These are phyloP conservation scores for Hemerocallis citrina DNA, from an alignment of 106 monocot genomes.

Conservation along the genomic window DNA sequence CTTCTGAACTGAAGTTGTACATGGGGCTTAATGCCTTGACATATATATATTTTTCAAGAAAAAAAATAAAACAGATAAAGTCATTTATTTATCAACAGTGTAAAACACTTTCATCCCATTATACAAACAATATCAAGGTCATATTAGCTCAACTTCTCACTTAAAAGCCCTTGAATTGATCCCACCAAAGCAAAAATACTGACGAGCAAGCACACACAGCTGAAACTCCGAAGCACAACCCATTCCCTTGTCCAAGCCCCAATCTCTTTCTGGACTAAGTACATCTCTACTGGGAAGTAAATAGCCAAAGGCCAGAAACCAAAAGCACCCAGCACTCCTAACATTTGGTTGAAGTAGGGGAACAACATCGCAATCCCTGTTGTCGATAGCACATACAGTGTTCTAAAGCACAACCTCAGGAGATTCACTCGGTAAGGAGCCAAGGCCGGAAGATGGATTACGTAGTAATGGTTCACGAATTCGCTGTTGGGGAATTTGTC, in stretches of 20 bases:
- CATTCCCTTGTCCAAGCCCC: slow-evolving; percentile 24
- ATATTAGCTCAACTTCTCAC: slow-evolving; percentile 21
- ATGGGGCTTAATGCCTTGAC: too few species aligned
- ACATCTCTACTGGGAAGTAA: slow-evolving; percentile 59
- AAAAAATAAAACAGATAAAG: too few species aligned
- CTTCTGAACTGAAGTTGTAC: too few species aligned
- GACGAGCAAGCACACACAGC: slow-evolving; percentile 26
- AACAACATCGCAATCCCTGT: slow-evolving; percentile 30
- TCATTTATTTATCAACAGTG: too few species aligned
- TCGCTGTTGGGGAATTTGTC: slow-evolving; percentile 25
- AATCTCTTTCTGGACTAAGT: slow-evolving; percentile 35
- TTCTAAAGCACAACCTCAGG: slow-evolving; percentile 29
- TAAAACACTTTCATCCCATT: too few species aligned
- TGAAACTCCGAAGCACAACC: slow-evolving; percentile 28
- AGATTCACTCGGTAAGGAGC: slow-evolving; percentile 10
- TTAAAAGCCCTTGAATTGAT: slow-evolving; percentile 39
- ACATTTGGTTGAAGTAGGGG: slow-evolving; percentile 52
- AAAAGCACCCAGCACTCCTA: slow-evolving; percentile 42
- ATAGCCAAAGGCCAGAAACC: slow-evolving; percentile 45
- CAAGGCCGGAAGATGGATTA: slow-evolving; percentile 11
- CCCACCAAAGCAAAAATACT: slow-evolving; percentile 27
- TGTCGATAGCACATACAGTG: slow-evolving; percentile 23
- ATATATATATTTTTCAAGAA: too few species aligned
- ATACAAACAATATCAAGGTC: too few species aligned
- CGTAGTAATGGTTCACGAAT: slow-evolving; percentile 23